Conservation (phyloP, 192 early-diverging fungal species). For the Coemansia brasiliensis region DNA sequence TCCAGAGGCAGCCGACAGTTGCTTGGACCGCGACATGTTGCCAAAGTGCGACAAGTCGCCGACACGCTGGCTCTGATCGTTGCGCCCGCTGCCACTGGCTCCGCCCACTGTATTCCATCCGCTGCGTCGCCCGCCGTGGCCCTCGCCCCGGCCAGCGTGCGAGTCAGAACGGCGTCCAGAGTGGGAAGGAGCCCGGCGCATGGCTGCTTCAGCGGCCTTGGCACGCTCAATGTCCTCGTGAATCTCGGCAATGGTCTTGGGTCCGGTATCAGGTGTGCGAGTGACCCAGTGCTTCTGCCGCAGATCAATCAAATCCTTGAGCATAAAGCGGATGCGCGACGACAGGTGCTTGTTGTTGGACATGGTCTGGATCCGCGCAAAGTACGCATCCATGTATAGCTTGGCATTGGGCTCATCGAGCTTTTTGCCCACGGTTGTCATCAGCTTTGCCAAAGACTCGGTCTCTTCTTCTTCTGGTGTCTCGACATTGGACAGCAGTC, state of each 20-base stretch:
- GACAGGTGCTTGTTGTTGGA: slow-evolving; percentile 64
- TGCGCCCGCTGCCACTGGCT: slow-evolving; percentile 64
- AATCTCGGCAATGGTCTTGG: slow-evolving; percentile 92
- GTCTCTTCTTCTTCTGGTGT: slow-evolving; percentile 93
- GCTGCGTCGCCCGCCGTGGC: slow-evolving; percentile 56
- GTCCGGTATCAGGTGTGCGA: slow-evolving; percentile 64
- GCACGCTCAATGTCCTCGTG: slow-evolving; percentile 72
- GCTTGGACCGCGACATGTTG: slow-evolving; percentile 62
- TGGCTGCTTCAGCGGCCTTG: slow-evolving; percentile 70
- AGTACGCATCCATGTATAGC: slow-evolving; percentile 80
- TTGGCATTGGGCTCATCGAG: slow-evolving; percentile 64
- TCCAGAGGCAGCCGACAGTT: slow-evolving; percentile 4
- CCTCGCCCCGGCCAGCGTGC: slow-evolving; percentile 64
- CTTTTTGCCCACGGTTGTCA: slow-evolving; percentile 84
- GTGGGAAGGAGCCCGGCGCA: slow-evolving; percentile 65
- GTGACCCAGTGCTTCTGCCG: slow-evolving; percentile 75
- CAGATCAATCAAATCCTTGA: slow-evolving; percentile 85
- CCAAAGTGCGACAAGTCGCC: slow-evolving; percentile 80
- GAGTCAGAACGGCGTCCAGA: slow-evolving; percentile 58
- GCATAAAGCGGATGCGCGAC: slow-evolving; percentile 92
- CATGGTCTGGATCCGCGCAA: slow-evolving; percentile 80
- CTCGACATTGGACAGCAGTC: slow-evolving; percentile 69
- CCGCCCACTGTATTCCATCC: slow-evolving; percentile 65
- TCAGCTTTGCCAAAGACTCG: slow-evolving; percentile 89
- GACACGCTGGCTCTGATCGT: slow-evolving; percentile 57